Conservation (phyloP, 306 rosid species). For the Quercus robur region DNA sequence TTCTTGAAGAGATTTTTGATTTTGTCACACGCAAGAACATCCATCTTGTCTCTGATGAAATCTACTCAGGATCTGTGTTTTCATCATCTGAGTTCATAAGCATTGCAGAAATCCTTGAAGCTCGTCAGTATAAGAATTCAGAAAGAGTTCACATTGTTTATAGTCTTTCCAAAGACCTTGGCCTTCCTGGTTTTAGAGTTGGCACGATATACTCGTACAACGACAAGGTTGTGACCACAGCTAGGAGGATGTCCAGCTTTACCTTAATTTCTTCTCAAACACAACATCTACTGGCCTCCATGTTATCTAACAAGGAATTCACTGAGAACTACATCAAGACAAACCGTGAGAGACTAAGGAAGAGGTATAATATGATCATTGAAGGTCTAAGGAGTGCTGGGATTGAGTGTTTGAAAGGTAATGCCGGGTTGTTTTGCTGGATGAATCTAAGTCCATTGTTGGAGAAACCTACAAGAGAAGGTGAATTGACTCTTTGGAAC, state of each 20-base stretch:
- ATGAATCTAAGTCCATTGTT: constrained; percentile 73
- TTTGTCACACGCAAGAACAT: constrained; percentile 70
- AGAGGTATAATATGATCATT: constrained; percentile 64
- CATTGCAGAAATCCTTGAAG: constrained; percentile 64
- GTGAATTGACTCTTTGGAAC: constrained; percentile 71
- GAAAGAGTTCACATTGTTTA: constrained; percentile 92
- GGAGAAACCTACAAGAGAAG: constrained; percentile 53
- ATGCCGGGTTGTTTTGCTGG: constrained; percentile 94
- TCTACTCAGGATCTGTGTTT: constrained; percentile 88
- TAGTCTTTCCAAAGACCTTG: constrained; percentile 92
- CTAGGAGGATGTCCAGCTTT: constrained; percentile 91
- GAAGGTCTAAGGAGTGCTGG: constrained; percentile 61
- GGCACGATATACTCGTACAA: constrained; percentile 90
- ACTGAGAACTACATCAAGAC: constrained; percentile 52
- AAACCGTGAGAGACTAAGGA: constrained; percentile 66
- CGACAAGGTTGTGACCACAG: constrained; percentile 75
- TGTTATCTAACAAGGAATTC: constrained; percentile 66
- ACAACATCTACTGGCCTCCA: constrained; percentile 64
- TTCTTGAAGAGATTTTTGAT: constrained; percentile 57
- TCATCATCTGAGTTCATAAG: constrained; percentile 61
- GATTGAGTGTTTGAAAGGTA: constrained; percentile 82
- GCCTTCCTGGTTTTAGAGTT: constrained; percentile 83
- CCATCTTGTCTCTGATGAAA: constrained; percentile 89
- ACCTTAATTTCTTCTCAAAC: constrained; percentile 87
- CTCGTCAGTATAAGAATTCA: constrained; percentile 27